Evolutionary conservation across 352 stramenopile species (phyloP).

Genomic region (Phytophthora fragariae): DNA sequence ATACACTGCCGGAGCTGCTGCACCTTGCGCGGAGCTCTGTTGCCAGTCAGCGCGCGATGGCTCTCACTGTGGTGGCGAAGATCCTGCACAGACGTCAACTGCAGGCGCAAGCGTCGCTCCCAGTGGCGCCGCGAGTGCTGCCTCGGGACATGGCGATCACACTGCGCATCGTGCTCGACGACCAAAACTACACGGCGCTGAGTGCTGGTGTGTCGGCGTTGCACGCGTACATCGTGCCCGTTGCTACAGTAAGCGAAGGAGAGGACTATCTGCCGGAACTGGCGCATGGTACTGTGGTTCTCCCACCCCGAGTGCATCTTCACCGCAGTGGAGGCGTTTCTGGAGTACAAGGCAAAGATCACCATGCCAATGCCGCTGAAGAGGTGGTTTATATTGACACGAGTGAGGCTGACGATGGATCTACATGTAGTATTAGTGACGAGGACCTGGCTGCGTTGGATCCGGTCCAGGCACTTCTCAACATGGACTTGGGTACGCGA

Average conservation of each 20-base stretch:
- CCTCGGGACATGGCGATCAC: slow-evolving; percentile 57
- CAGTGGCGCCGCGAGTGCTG: slow-evolving; percentile 42
- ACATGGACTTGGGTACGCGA: slow-evolving; percentile 63
- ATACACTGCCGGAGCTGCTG: slow-evolving; percentile 78
- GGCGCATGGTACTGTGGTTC: slow-evolving; percentile 37
- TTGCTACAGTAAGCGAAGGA: slow-evolving; percentile 3
- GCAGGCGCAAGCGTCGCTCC: slow-evolving; percentile 20
- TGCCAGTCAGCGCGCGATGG: slow-evolving; percentile 74
- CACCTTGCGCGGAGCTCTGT: slow-evolving; percentile 78
- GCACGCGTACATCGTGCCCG: slow-evolving; percentile 62
- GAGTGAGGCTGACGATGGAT: slow-evolving; percentile 43
- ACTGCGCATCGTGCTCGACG: slow-evolving; percentile 63
- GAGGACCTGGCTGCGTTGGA: slow-evolving; percentile 62
- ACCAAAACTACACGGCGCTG: slow-evolving; percentile 73
- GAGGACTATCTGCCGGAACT: slow-evolving; percentile 33
- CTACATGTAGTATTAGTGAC: slow-evolving; percentile 52
- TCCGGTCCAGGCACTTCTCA: slow-evolving; percentile 63
- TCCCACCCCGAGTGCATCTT: slow-evolving; percentile 45
- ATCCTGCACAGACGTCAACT: slow-evolving; percentile 58
- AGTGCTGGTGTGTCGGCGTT: slow-evolving; percentile 54
- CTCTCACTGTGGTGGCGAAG: slow-evolving; percentile 68
- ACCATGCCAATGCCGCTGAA: neutral
- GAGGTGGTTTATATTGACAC: slow-evolving; percentile 71
- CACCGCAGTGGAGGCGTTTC: slow-evolving; percentile 36
- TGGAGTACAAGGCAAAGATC: neutral